These are phyloP conservation scores for Diplotaxis tenuifolia DNA, from an alignment of 345 rosid species.

Conservation along the genomic window DNA sequence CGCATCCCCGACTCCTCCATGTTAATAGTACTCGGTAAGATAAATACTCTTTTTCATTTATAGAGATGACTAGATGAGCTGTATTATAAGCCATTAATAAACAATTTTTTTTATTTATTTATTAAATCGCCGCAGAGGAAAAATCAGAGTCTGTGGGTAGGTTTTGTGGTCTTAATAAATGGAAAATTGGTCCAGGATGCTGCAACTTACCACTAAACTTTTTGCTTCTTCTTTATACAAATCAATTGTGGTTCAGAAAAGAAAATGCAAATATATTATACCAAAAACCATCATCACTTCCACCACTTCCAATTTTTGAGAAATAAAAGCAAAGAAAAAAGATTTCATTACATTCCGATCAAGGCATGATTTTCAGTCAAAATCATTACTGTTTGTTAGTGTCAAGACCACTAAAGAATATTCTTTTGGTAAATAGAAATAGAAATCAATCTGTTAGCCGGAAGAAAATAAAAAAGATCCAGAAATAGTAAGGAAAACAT, in stretches of 20 bases:
- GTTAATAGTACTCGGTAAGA: no score
- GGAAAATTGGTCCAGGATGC: constrained; percentile 26
- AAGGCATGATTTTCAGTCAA: background rate
- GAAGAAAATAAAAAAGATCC: no score
- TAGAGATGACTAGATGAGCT: background rate
- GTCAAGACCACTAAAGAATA: background rate
- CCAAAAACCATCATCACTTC: no score
- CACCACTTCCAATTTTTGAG: no score
- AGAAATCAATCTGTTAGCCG: no score
- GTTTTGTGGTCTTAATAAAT: background rate
- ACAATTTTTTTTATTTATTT: no score
- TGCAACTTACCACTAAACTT: background rate
- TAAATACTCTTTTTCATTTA: no score
- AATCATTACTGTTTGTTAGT: background rate
- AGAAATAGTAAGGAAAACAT: background rate
- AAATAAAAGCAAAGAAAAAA: no score
- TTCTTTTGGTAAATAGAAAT: background rate
- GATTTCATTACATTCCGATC: no score
- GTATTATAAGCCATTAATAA: background rate
- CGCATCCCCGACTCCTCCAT: no score
- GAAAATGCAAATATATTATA: background rate
- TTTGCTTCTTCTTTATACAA: constrained; percentile 2
- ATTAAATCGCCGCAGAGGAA: no score
- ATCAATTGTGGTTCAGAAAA: constrained; percentile 6
- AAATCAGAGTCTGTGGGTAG: background rate